Base-by-base conservation (phyloP, 2,329 filamentous ascomycete species). In the Myrmaecium sp. region DNA sequence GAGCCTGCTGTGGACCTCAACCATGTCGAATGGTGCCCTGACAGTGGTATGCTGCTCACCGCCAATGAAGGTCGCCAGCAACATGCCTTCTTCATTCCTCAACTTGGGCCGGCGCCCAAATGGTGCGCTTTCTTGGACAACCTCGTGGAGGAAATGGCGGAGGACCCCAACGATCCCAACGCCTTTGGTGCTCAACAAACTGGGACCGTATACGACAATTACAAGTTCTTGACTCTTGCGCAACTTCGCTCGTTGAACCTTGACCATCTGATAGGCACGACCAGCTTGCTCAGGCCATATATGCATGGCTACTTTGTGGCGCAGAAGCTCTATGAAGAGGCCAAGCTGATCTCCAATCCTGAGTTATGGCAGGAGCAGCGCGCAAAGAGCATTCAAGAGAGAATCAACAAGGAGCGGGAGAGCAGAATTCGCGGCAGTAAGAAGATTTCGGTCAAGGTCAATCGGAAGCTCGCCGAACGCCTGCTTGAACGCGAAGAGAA, bases 291-390 rank as follows among this genome's bases (percentile, higher is more conserved):
- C 21, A 69, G 86, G 23, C 89, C 89, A 22, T 98, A 98, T 48
- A 98, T 98, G 91, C 89, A 98, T 49, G 91, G 89, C 40, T 95
- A 89, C 63, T 98, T 98, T 56, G 84, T 98, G 25, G 81, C 80
- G 18, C 86, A 91, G 41, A 82, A 84, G 44, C 57, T 98, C 14
- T 95, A 98, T 51, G 91, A 98, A 47, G 84, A 98, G 51, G 89
- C 89, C 11, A 66, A 80, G 29, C 60, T 98, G 33, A 93, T 95
- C 41, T 77, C 79, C 26, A 93, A 95, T 53, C 89, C 89, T 0
- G 91, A 91, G 46, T 68, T 91, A 27, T 92, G 79, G 66, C 82
- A 94, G 47, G 81, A 95, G 43, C 82, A 95, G 51, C 69, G 83
- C 30, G 74, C 75, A 33, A 94, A 92, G 63, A 74, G 78, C 38